A percentile compares a stretch with the other conserved stretches of the same genome.
Conservation (phyloP, 1,284 basidiomycete genomes). For the Malassezia nana region DNA sequence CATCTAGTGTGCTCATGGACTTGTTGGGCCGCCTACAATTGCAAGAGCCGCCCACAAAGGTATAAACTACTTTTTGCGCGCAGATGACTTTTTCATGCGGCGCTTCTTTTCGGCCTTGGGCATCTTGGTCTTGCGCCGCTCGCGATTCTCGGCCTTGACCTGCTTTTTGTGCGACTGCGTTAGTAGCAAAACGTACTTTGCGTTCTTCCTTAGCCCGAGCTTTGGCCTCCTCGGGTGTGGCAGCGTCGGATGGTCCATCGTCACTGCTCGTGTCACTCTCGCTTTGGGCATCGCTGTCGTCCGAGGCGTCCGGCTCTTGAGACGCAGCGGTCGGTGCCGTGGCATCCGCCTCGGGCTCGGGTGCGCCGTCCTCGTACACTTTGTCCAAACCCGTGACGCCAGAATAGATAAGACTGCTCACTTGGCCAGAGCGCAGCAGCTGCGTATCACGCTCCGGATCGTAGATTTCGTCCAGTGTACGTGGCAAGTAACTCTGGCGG, state of each 20-base stretch:
- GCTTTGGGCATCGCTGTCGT: slow-evolving; percentile 4
- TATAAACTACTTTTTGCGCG: slow-evolving; percentile 20
- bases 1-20: not conserved
- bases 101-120: slow-evolving; percentile 42
- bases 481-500: slow-evolving; percentile 38
- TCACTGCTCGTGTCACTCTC: slow-evolving; percentile 2
- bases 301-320: slow-evolving; percentile 9
- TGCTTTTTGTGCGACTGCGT: slow-evolving; percentile 29
- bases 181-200: slow-evolving; percentile 15
- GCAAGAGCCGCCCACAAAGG: not conserved
- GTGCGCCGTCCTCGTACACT: not conserved
- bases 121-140: slow-evolving; percentile 44
- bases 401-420: slow-evolving; percentile 23
- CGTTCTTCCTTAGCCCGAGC: slow-evolving; percentile 21
- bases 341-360: not conserved
- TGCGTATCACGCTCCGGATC: slow-evolving; percentile 43
- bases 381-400: slow-evolving; percentile 21
- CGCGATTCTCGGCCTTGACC: slow-evolving; percentile 34
- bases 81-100: slow-evolving; percentile 31
- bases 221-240: slow-evolving; percentile 10
- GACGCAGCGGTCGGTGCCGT: too few relatives aligned
- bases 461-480: slow-evolving; percentile 41
- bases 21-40: slow-evolving; percentile 1
- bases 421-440: slow-evolving; percentile 17
- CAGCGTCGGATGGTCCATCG: slow-evolving; percentile 7